phyloP scores from a whole-genome alignment of 495 filamentous ascomycete species.

The Lineolata rhizophorae region DNA sequence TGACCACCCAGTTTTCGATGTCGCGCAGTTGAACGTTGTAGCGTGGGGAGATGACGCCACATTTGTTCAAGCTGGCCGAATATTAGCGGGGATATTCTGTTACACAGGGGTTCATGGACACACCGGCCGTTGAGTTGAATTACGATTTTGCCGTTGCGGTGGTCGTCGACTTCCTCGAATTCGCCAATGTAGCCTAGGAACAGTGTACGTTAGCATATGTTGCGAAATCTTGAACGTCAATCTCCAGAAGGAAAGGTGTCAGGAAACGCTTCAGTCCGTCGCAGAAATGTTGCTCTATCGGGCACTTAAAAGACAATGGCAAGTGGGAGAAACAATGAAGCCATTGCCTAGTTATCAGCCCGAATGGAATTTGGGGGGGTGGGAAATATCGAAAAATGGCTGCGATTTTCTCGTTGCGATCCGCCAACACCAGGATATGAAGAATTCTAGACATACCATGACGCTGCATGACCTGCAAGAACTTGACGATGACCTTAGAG shows the following conservation, averaged over 20 bases:
- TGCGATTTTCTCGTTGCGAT: too few species aligned
- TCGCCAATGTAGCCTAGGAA: slow-evolving; percentile 89
- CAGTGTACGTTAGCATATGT: slow-evolving; percentile 57
- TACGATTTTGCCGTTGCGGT: slow-evolving; percentile 95
- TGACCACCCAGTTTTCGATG: slow-evolving; percentile 94
- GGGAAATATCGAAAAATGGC: too few species aligned
- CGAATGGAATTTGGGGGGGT: slow-evolving; percentile 35
- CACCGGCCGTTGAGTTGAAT: slow-evolving; percentile 77
- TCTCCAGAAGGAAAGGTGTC: slow-evolving; percentile 49
- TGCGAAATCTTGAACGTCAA: slow-evolving; percentile 77
- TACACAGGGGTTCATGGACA: neutral
- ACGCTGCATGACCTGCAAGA: slow-evolving; percentile 93
- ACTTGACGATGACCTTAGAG: slow-evolving; percentile 99
- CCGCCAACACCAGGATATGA: too few species aligned
- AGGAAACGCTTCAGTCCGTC: slow-evolving; percentile 93
- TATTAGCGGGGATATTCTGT: slow-evolving; percentile 2
- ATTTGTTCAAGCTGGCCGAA: slow-evolving; percentile 68
- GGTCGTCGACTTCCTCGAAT: slow-evolving; percentile 98
- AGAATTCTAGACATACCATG: slow-evolving; percentile 56
- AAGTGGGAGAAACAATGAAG: slow-evolving; percentile 58
- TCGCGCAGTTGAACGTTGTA: slow-evolving; percentile 96
- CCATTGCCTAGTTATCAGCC: slow-evolving; percentile 99
- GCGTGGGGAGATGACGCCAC: slow-evolving; percentile 91
- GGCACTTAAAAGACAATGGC: slow-evolving; percentile 99
- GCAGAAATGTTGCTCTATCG: slow-evolving; percentile 61